Conservation (phyloP, 345 rosid species). For the Reutealis trisperma region DNA sequence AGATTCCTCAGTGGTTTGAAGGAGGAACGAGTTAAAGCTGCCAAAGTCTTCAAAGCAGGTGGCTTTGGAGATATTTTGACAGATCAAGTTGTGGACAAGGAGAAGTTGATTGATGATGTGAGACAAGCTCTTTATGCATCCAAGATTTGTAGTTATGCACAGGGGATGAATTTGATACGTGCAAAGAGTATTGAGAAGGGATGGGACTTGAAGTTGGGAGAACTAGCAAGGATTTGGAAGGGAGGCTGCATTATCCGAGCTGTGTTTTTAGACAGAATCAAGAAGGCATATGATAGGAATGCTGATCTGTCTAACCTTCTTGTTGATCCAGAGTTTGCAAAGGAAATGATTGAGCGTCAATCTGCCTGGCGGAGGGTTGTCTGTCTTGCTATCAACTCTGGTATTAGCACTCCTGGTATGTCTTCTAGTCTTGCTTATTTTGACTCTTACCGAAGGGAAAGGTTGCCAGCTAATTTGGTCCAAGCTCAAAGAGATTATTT, state of each 20-base stretch:
- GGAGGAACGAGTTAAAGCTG: conserved; percentile 87
- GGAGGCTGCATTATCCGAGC: conserved; percentile 98
- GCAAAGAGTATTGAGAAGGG: conserved; percentile 87
- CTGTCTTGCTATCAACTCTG: conserved; percentile 79
- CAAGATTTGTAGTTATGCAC: conserved; percentile 95
- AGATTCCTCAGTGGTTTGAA: conserved; percentile 91
- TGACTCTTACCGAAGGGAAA: conserved; percentile 79
- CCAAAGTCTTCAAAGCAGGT: conserved; percentile 74
- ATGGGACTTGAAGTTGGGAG: conserved; percentile 91
- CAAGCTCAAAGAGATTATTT: conserved; percentile 98
- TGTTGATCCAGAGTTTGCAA: conserved; percentile 93
- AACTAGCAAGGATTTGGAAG: conserved; percentile 96
- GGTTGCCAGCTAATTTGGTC: conserved; percentile 90
- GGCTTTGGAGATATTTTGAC: conserved; percentile 67
- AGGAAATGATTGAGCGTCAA: conserved; percentile 88
- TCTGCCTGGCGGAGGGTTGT: conserved; percentile 97
- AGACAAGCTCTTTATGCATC: conserved; percentile 92
- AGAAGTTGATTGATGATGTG: conserved; percentile 76
- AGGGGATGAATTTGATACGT: conserved; percentile 94
- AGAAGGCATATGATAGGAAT: conserved; percentile 93
- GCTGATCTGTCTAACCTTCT: conserved; percentile 82
- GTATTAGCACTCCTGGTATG: conserved; percentile 94
- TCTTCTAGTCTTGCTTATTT: conserved; percentile 93
- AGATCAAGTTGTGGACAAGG: conserved; percentile 73
- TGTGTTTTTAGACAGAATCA: conserved; percentile 87